Conservation (phyloP, 495 filamentous ascomycete genomes). For the Penicillium nucicola region DNA sequence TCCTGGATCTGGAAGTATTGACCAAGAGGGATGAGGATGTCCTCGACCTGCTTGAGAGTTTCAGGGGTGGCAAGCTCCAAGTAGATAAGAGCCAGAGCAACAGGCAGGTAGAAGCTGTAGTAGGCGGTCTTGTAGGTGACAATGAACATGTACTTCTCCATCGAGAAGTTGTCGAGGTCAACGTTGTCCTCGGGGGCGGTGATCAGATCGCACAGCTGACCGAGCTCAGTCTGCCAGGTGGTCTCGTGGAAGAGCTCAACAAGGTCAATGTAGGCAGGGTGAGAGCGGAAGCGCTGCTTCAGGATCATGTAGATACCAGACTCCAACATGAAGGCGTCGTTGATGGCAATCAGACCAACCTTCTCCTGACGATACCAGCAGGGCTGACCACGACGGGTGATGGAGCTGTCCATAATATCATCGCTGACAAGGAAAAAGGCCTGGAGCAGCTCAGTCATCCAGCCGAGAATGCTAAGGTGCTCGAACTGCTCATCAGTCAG, state of each 20-base stretch:
- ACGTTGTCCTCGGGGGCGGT: conserved; percentile 89
- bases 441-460: conserved; percentile 96
- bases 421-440: conserved; percentile 98
- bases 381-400: conserved; percentile 86
- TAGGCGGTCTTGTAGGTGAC: conserved; percentile 99
- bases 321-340: conserved; percentile 97
- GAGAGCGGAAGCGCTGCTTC: conserved; percentile 85
- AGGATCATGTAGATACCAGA: conserved; percentile 83
- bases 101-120: conserved; percentile 97
- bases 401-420: conserved; percentile 83
- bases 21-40: conserved; percentile 95
- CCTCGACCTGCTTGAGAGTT: conserved; percentile 81
- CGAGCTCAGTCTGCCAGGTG: conserved; percentile 89
- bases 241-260: conserved; percentile 95
- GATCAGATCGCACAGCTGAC: conserved; percentile 89
- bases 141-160: conserved; percentile 96
- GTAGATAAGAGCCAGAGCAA: conserved; percentile 83
- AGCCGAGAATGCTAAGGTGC: conserved; percentile 79
- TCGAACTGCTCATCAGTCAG: conserved; percentile 80
- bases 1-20: conserved; percentile 99
- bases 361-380: conserved; percentile 91
- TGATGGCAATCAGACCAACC: conserved; percentile 94
- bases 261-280: conserved; percentile 83
- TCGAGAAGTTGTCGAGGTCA: conserved; percentile 86
- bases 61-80: conserved; percentile 74